These are phyloP conservation scores for Alternaria triticina DNA, from an alignment of 2,329 filamentous ascomycete species.

Conservation along the genomic window DNA sequence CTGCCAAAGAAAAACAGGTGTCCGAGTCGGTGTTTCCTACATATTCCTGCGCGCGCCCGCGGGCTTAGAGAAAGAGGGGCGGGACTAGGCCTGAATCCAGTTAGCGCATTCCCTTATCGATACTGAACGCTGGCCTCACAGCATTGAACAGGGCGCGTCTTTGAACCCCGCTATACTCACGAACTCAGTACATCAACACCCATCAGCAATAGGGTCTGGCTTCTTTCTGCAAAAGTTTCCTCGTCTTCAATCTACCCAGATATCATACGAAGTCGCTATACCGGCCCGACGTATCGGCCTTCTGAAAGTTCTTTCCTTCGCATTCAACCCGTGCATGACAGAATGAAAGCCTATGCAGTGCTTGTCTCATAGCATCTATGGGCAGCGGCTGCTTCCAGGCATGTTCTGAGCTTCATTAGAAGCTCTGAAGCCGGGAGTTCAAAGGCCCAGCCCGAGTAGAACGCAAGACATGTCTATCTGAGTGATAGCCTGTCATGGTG, in stretches of 20 bases:
- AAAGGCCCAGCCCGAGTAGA: background rate
- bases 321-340: background rate
- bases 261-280: background rate
- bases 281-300: background rate
- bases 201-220: background rate
- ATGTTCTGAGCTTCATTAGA: background rate
- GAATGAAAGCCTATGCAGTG: background rate
- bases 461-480: background rate
- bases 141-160: background rate
- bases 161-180: background rate
- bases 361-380: background rate
- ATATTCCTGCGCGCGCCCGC: too few species aligned
- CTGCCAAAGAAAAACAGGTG: background rate
- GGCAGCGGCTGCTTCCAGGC: too few species aligned
- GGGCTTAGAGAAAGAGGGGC: background rate
- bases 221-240: background rate
- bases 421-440: background rate
- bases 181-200: background rate
- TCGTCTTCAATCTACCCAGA: background rate
- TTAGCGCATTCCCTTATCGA: background rate
- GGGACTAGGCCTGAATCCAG: background rate
- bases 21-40: background rate
- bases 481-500: background rate
- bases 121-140: background rate
- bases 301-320: background rate